Percentiles rank a stretch among this genome's conserved stretches.
phyloP scores from a whole-genome alignment of 2,329 filamentous ascomycete species.

The Arthrobotrys musiformis region DNA sequence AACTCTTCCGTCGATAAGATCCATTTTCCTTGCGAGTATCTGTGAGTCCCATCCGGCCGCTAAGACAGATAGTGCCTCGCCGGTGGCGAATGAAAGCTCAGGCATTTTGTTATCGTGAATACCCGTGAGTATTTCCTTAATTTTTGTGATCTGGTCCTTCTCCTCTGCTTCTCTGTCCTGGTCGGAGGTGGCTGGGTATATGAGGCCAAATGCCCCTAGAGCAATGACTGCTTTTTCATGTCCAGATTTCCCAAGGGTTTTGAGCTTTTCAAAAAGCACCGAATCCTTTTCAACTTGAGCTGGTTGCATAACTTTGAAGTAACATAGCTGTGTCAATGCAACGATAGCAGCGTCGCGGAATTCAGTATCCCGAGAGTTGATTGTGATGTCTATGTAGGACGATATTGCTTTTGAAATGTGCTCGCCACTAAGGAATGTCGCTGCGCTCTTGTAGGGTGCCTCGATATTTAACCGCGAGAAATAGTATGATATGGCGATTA shows the following conservation, averaged over 20 bases:
- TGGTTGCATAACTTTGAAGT: conserved; percentile 62
- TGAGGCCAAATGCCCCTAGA: conserved; percentile 79
- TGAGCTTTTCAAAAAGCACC: conserved; percentile 72
- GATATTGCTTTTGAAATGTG: conserved; percentile 28
- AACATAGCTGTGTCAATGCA: conserved; percentile 66
- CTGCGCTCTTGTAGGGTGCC: conserved; percentile 9
- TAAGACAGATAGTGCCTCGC: conserved; percentile 83
- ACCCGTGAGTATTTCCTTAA: conserved; percentile 76
- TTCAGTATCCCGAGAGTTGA: conserved; percentile 57
- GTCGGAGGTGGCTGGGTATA: conserved; percentile 65
- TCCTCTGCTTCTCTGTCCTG: conserved; percentile 58
- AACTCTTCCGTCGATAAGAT: conserved; percentile 57
- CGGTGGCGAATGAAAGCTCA: conserved; percentile 89
- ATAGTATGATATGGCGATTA: conserved; percentile 35
- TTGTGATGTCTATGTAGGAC: conserved; percentile 35
- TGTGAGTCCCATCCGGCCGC: conserved; percentile 85
- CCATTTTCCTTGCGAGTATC: conserved; percentile 69
- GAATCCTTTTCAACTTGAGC: conserved; percentile 60
- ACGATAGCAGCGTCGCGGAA: conserved; percentile 63
- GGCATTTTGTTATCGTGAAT: conserved; percentile 86
- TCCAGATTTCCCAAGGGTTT: conserved; percentile 77
- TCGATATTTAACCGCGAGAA: conserved; percentile 35
- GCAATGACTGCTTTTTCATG: conserved; percentile 84
- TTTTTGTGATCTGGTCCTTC: conserved; percentile 65
- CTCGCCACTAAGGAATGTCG: background rate